These are phyloP conservation scores for Conticribra guillardii DNA, from an alignment of 108 stramenopile species.

Conservation along the genomic window DNA sequence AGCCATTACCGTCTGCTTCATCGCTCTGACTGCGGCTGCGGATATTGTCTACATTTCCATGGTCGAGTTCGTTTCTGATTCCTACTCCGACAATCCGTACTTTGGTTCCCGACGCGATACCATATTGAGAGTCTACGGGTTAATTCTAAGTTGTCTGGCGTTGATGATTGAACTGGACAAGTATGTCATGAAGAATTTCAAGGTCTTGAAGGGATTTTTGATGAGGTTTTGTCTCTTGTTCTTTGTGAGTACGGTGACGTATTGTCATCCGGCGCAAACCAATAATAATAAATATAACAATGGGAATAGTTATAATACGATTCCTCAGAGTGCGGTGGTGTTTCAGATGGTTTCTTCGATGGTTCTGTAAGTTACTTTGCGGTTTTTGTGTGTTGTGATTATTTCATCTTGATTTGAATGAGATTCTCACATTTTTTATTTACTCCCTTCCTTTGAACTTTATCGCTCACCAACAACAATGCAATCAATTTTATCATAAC, in stretches of 20 bases:
- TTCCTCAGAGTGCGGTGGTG: conserved; percentile 71
- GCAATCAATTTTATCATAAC: not conserved
- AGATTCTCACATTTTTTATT: not conserved
- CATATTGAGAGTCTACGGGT: conserved; percentile 71
- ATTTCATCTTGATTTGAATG: conserved; percentile 4
- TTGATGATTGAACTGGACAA: conserved; percentile 74
- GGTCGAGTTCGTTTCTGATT: conserved; percentile 55
- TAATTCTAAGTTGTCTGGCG: conserved; percentile 53
- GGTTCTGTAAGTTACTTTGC: conserved; percentile 66
- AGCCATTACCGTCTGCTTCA: conserved; percentile 67
- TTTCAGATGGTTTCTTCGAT: conserved; percentile 79
- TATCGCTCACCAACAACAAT: too few species aligned
- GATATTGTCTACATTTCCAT: conserved; percentile 73
- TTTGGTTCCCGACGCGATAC: conserved; percentile 69
- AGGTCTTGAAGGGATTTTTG: conserved; percentile 76
- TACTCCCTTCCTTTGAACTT: too few species aligned
- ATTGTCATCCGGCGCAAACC: conserved; percentile 53
- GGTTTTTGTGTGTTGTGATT: conserved; percentile 8
- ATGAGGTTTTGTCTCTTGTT: conserved; percentile 62
- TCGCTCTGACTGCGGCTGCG: conserved; percentile 61
- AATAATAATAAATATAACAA: conserved; percentile 31
- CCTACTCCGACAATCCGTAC: conserved; percentile 39
- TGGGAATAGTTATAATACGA: conserved; percentile 17
- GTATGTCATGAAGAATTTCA: conserved; percentile 51
- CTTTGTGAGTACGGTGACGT: conserved; percentile 68